Evolutionary conservation across 179 eudicot species (phyloP).

Genomic region (Silene noctiflora): DNA sequence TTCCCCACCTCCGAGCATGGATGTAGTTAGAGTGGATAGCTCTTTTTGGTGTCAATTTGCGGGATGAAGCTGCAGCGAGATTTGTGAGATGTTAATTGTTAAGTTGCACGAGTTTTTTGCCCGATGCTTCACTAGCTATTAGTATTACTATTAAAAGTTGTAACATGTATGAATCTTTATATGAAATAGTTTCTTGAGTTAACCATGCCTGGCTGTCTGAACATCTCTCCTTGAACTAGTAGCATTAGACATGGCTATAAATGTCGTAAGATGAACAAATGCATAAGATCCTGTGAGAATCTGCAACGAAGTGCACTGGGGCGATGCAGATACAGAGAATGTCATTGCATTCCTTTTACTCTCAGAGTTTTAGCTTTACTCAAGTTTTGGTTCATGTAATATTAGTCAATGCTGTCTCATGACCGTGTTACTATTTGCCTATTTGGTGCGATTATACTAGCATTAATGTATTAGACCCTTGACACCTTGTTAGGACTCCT

Average conservation of each 20-base stretch:
- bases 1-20: conserved; percentile 9
- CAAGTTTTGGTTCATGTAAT: too few species aligned
- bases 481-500: too few species aligned
- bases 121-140: background rate
- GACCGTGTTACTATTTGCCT: too few species aligned
- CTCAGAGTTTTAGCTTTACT: too few species aligned
- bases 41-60: conserved; percentile 6
- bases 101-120: background rate
- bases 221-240: background rate
- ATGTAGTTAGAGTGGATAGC: background rate
- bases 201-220: background rate
- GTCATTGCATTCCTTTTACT: too few species aligned
- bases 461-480: too few species aligned
- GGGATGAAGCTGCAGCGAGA: background rate
- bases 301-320: background rate
- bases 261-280: background rate
- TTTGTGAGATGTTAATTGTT: background rate
- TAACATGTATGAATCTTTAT: background rate
- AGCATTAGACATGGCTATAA: background rate
- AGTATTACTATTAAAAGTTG: conserved; percentile 14
- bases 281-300: background rate
- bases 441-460: too few species aligned
- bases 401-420: too few species aligned
- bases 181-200: background rate
- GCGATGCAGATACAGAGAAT: background rate